These are phyloP conservation scores for Emergomyces orientalis DNA, from an alignment of 2,329 filamentous ascomycete genomes.

Conservation along the genomic window DNA sequence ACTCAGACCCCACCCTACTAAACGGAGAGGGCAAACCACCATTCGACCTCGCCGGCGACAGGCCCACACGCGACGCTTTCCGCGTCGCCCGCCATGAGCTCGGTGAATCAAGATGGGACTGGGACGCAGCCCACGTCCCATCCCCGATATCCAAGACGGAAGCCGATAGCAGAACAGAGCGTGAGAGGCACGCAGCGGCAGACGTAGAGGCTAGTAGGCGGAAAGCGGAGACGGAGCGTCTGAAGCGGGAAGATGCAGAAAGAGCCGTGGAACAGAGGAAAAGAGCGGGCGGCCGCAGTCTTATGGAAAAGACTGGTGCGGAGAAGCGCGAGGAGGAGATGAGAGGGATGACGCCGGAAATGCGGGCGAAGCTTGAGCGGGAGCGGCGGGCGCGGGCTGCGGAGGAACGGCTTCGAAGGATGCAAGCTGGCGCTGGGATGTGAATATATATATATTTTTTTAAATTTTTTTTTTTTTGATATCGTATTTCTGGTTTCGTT, in stretches of 20 bases:
- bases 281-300: slow-evolving; percentile 45
- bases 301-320: slow-evolving; percentile 62
- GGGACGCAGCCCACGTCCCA: slow-evolving; percentile 68
- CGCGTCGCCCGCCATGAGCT: slow-evolving; percentile 75
- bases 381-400: slow-evolving; percentile 85
- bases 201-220: slow-evolving; percentile 61
- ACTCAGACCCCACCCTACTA: slow-evolving; percentile 60
- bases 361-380: slow-evolving; percentile 71
- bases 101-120: slow-evolving; percentile 67
- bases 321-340: slow-evolving; percentile 76
- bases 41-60: slow-evolving; percentile 80
- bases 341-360: slow-evolving; percentile 77
- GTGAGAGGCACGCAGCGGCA: slow-evolving; percentile 60
- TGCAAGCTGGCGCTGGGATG: slow-evolving; percentile 40
- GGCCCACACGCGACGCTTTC: slow-evolving; percentile 80
- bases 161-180: slow-evolving; percentile 57
- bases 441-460: background rate
- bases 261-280: slow-evolving; percentile 37
- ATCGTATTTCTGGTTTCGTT: background rate
- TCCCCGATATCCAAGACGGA: slow-evolving; percentile 60
- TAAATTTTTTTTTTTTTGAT: background rate
- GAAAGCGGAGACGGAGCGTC: slow-evolving; percentile 62
- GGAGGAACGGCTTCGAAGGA: slow-evolving; percentile 69
- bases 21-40: slow-evolving; percentile 74
- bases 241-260: slow-evolving; percentile 53